Percentiles rank a stretch among this genome's conserved stretches.
phyloP scores from a whole-genome alignment of 202 grass and related monocot genomes.

The Zoysia matrella region DNA sequence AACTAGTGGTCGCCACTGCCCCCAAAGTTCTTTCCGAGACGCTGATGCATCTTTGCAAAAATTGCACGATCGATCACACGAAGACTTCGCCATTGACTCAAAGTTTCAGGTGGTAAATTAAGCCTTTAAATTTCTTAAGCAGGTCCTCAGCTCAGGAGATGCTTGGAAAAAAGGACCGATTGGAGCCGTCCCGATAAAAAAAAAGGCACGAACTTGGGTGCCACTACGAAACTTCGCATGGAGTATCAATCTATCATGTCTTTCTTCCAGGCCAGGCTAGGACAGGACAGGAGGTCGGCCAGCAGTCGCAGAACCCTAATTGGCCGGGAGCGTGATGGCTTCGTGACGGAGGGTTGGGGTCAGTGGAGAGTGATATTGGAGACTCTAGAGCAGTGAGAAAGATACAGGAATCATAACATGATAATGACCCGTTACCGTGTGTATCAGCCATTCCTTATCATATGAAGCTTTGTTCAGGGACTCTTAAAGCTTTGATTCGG shows the following conservation, averaged over 20 bases:
- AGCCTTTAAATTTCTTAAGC: neutral
- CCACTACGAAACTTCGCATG: neutral
- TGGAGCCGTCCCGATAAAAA: neutral
- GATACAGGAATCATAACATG: no score
- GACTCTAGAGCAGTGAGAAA: no score
- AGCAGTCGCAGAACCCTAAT: slow-evolving; percentile 17
- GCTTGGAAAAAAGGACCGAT: neutral
- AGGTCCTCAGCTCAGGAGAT: neutral
- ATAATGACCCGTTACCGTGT: no score
- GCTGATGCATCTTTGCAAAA: neutral
- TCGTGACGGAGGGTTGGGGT: no score
- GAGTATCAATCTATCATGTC: neutral
- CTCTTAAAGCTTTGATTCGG: no score
- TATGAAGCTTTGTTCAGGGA: no score
- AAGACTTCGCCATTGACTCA: slow-evolving; percentile 5
- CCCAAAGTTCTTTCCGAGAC: neutral
- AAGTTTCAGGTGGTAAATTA: neutral
- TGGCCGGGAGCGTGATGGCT: slow-evolving; percentile 29
- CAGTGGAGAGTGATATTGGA: no score
- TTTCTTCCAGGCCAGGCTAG: neutral
- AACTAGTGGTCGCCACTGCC: slow-evolving; percentile 3
- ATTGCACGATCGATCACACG: neutral
- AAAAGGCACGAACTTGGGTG: neutral
- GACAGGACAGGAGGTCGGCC: neutral
- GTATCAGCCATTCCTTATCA: no score